These are phyloP conservation scores for Gossypium thurberi DNA, from an alignment of 345 rosid genomes.

Conservation along the genomic window DNA sequence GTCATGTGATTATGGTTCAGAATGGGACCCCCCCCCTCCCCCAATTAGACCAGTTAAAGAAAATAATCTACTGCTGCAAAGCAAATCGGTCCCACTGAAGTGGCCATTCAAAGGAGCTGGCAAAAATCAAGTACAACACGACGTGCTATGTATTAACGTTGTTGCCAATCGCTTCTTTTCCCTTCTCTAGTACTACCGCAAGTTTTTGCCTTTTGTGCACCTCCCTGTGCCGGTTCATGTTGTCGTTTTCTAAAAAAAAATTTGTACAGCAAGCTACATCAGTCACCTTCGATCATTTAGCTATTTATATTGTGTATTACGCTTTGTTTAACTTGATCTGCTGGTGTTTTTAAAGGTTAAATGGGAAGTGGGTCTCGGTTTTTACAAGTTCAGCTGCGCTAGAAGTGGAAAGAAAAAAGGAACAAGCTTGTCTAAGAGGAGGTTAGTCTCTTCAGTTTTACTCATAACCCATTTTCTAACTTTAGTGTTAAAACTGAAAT, in stretches of 20 bases:
- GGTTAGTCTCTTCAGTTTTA: slow-evolving; percentile 3
- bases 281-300: background rate
- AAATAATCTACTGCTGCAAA: background rate
- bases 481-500: background rate
- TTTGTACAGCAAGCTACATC: background rate
- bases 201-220: background rate
- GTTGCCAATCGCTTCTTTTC: background rate
- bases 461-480: background rate
- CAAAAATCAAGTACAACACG: background rate
- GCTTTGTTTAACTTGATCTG: background rate
- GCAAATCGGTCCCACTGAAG: background rate
- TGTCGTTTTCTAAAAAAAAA: background rate
- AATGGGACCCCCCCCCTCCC: background rate
- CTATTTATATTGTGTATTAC: background rate
- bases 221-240: background rate
- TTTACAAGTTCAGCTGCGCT: background rate
- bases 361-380: slow-evolving; percentile 8
- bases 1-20: background rate
- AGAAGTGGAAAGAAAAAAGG: background rate
- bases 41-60: background rate
- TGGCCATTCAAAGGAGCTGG: background rate
- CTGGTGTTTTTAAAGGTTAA: background rate
- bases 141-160: background rate
- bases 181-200: background rate
- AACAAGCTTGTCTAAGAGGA: slow-evolving; percentile 1